These are phyloP conservation scores for Capsella bursapastoris DNA, from an alignment of 345 rosid species.

Conservation along the genomic window DNA sequence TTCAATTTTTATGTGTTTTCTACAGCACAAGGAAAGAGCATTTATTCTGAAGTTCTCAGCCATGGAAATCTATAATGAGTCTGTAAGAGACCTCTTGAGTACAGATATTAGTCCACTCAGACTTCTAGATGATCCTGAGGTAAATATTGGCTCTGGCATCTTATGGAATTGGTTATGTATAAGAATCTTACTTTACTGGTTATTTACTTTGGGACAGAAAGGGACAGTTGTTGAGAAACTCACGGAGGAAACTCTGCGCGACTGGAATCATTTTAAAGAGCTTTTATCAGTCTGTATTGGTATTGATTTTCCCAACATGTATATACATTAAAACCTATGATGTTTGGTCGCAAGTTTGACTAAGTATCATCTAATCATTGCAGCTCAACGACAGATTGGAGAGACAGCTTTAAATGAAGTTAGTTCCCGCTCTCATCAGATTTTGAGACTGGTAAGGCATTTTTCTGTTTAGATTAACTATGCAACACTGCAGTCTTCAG, in stretches of 20 bases:
- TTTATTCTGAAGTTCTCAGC: slow-evolving; percentile 84
- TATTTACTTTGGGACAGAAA: slow-evolving; percentile 55
- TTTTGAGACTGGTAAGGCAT: slow-evolving; percentile 77
- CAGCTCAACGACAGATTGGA: slow-evolving; percentile 96
- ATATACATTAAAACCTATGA: slow-evolving; percentile 11
- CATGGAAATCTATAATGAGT: slow-evolving; percentile 94
- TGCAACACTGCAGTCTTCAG: slow-evolving; percentile 20
- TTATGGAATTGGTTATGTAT: slow-evolving; percentile 33
- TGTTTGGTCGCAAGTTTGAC: slow-evolving; percentile 16
- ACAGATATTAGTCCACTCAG: slow-evolving; percentile 72
- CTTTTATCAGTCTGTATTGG: slow-evolving; percentile 84
- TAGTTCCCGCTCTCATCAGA: slow-evolving; percentile 99
- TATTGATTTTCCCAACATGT: slow-evolving; percentile 32
- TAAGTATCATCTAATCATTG: slow-evolving; percentile 36
- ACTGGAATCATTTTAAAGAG: slow-evolving; percentile 78
- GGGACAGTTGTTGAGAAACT: slow-evolving; percentile 93
- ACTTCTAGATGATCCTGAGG: slow-evolving; percentile 96
- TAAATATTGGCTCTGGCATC: slow-evolving; percentile 47
- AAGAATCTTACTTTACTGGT: slow-evolving; percentile 26
- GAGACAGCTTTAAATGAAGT: slow-evolving; percentile 91
- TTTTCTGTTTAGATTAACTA: slow-evolving; percentile 13
- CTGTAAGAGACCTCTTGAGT: slow-evolving; percentile 89
- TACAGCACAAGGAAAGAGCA: slow-evolving; percentile 84
- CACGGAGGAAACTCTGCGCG: slow-evolving; percentile 70
- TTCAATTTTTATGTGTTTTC: slow-evolving; percentile 10